phyloP scores from a whole-genome alignment of 257 asterid genomes.

The Primulina huaijiensis region DNA sequence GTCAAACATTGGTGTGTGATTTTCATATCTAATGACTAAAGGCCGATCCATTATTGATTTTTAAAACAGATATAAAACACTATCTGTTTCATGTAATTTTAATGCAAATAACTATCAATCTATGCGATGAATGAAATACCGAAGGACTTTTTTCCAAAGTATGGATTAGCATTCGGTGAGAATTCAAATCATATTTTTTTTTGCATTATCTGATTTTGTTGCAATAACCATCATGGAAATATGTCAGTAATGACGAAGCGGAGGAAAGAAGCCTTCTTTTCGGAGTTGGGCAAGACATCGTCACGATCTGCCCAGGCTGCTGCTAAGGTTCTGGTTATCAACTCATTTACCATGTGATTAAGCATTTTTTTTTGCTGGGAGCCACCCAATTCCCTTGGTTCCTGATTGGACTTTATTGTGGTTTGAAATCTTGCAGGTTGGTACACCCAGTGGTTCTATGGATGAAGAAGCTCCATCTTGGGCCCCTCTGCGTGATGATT shows the following conservation, averaged over 20 bases:
- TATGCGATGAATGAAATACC: background rate
- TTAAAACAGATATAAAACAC: background rate
- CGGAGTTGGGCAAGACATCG: constrained; percentile 67
- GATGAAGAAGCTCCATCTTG: constrained; percentile 66
- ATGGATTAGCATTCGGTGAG: background rate
- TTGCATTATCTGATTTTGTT: constrained; percentile 17
- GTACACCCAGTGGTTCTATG: constrained; percentile 40
- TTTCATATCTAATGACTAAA: background rate
- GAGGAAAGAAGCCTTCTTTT: constrained; percentile 86
- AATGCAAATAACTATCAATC: background rate
- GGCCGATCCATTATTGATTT: background rate
- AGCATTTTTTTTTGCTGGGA: background rate
- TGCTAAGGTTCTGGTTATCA: constrained; percentile 46
- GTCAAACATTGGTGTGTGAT: background rate
- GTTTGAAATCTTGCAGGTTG: constrained; percentile 43
- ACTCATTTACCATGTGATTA: constrained; percentile 4
- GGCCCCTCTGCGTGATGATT: constrained; percentile 90
- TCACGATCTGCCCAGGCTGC: constrained; percentile 42
- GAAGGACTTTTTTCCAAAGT: background rate
- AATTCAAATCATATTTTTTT: background rate
- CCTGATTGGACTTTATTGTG: constrained; percentile 17
- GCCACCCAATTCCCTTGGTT: background rate
- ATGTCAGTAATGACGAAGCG: constrained; percentile 64
- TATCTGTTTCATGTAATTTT: background rate
- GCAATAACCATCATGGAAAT: constrained; percentile 15